phyloP scores from a whole-genome alignment of 192 early-diverging fungal species.

The Irineochytrium annulatum region DNA sequence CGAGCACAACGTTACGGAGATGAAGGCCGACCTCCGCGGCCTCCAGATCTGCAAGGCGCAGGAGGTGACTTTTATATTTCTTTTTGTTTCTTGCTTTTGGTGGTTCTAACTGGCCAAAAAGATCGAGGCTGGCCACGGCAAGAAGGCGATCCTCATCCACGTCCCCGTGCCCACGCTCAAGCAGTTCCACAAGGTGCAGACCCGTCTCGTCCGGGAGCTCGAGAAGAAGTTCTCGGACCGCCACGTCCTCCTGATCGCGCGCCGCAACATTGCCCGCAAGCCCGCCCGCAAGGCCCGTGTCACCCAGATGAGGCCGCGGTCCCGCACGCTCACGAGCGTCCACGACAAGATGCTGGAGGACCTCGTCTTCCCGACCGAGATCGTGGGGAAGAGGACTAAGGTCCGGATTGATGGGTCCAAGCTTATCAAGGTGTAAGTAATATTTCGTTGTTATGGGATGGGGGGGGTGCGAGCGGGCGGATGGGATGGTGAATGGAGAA shows the following conservation, averaged over 20 bases:
- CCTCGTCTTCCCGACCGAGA: slow-evolving; percentile 98
- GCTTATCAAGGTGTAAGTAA: slow-evolving; percentile 85
- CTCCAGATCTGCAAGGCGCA: slow-evolving; percentile 93
- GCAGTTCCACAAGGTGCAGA: slow-evolving; percentile 95
- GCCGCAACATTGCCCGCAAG: slow-evolving; percentile 94
- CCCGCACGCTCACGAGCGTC: slow-evolving; percentile 92
- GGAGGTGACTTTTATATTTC: slow-evolving; percentile 63
- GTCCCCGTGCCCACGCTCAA: slow-evolving; percentile 94
- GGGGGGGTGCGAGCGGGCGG: too few species aligned
- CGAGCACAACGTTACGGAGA: slow-evolving; percentile 91
- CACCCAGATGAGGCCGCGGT: slow-evolving; percentile 91
- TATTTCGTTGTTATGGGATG: too few species aligned
- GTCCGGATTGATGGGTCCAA: slow-evolving; percentile 92
- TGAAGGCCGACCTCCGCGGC: slow-evolving; percentile 93
- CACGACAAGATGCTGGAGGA: slow-evolving; percentile 97
- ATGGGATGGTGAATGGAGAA: too few species aligned
- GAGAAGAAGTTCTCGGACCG: slow-evolving; percentile 99
- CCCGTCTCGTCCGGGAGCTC: slow-evolving; percentile 94
- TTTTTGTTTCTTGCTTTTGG: not conserved
- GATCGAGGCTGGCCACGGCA: slow-evolving; percentile 88
- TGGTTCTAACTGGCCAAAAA: slow-evolving; percentile 20
- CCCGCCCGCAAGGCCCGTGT: slow-evolving; percentile 84
- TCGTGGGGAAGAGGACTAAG: slow-evolving; percentile 97
- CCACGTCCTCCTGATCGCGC: slow-evolving; percentile 90
- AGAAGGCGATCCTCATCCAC: slow-evolving; percentile 95